These are phyloP conservation scores for Quercus suber DNA, from an alignment of 306 rosid genomes.

Conservation along the genomic window DNA sequence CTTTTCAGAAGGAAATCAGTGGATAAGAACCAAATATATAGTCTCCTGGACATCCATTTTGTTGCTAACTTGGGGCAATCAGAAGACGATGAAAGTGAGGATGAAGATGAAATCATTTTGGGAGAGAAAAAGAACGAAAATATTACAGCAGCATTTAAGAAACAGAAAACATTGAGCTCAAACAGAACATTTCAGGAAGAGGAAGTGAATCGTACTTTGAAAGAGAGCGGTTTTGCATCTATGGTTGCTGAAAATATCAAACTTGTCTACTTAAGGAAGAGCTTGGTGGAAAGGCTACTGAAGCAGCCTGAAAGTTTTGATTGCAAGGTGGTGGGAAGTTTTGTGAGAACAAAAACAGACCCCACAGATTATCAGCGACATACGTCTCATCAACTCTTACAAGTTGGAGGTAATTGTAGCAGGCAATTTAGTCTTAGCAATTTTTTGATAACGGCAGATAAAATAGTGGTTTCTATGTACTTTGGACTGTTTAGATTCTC, in stretches of 20 bases:
- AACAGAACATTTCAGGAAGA: slow-evolving; percentile 19
- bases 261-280: slow-evolving; percentile 51
- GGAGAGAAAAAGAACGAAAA: slow-evolving; percentile 6
- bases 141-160: slow-evolving; percentile 1
- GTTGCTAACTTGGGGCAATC: slow-evolving; percentile 15
- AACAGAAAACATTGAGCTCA: slow-evolving; percentile 22
- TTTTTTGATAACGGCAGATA: too few species aligned
- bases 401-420: slow-evolving; percentile 29
- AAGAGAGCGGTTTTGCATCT: slow-evolving; percentile 35
- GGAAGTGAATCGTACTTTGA: slow-evolving; percentile 7
- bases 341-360: slow-evolving; percentile 32
- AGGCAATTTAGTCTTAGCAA: too few species aligned
- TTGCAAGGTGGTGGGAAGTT: slow-evolving; percentile 50
- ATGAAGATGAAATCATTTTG: background rate
- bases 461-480: too few species aligned
- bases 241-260: slow-evolving; percentile 34
- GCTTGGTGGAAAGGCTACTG: slow-evolving; percentile 47
- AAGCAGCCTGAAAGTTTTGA: slow-evolving; percentile 39
- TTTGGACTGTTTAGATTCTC: too few species aligned
- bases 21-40: slow-evolving; percentile 15
- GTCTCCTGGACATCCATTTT: slow-evolving; percentile 43
- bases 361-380: slow-evolving; percentile 20
- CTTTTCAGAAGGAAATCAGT: slow-evolving; percentile 45
- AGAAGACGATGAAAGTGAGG: background rate
- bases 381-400: slow-evolving; percentile 23